phyloP scores from a whole-genome alignment of 768 basidiomycete species.

The Macrolepiota fuliginosa region DNA sequence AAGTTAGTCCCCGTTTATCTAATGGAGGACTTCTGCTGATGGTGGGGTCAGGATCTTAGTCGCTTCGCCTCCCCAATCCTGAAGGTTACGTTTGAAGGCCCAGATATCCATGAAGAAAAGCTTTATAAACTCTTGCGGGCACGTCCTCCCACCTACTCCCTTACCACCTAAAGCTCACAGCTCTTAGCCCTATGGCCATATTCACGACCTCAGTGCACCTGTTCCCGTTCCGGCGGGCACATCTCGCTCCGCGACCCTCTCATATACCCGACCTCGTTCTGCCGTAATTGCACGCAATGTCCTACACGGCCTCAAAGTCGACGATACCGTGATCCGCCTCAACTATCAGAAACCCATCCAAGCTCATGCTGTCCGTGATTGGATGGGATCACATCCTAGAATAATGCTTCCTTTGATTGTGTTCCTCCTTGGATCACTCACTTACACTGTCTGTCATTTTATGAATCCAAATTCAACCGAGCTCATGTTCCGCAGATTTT shows the following conservation, averaged over 20 bases:
- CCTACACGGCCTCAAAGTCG: slow-evolving; percentile 58
- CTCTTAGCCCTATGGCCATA: slow-evolving; percentile 71
- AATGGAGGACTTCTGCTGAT: background rate
- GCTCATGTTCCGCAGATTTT: slow-evolving; percentile 61
- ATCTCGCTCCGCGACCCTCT: slow-evolving; percentile 62
- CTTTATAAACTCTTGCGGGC: slow-evolving; percentile 80
- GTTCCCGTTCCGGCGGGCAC: slow-evolving; percentile 61
- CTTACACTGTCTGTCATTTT: slow-evolving; percentile 69
- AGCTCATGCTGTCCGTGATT: slow-evolving; percentile 67
- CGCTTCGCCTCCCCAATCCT: slow-evolving; percentile 74
- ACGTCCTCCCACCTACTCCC: slow-evolving; percentile 22
- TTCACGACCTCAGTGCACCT: slow-evolving; percentile 63
- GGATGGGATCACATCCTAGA: slow-evolving; percentile 84
- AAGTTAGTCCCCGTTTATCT: slow-evolving; percentile 42
- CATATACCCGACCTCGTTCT: slow-evolving; percentile 59
- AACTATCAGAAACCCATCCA: slow-evolving; percentile 65
- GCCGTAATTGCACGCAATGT: slow-evolving; percentile 85
- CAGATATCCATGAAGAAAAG: slow-evolving; percentile 78
- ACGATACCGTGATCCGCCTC: slow-evolving; percentile 46
- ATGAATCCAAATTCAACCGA: background rate
- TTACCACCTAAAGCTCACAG: background rate
- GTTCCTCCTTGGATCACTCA: slow-evolving; percentile 86
- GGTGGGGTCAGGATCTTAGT: slow-evolving; percentile 67
- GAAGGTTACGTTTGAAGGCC: slow-evolving; percentile 84
- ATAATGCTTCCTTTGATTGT: slow-evolving; percentile 78